A percentile compares a stretch with the other conserved stretches of the same genome.
These are phyloP conservation scores for Oryza coarctata DNA, from an alignment of 176 grass and related monocot species.

Conservation along the genomic window DNA sequence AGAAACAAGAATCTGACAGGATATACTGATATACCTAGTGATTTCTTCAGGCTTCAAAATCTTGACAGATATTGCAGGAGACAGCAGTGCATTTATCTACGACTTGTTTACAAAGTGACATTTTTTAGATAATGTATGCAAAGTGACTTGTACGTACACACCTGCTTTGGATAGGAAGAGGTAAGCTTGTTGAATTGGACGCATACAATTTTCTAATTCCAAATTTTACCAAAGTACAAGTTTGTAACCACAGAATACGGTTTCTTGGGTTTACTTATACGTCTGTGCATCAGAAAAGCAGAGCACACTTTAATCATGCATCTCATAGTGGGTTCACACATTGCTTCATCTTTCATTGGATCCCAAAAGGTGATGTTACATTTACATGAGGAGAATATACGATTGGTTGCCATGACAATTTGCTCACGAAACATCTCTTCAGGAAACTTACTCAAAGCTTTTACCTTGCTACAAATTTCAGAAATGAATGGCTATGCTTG, in stretches of 20 bases:
- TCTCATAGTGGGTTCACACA: conserved; percentile 42
- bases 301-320: conserved; percentile 24
- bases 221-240: not conserved
- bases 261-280: conserved; percentile 29
- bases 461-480: not conserved
- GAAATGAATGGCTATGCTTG: not conserved
- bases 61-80: not conserved
- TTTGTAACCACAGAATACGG: conserved; percentile 17
- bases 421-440: not conserved
- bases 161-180: conserved; percentile 18
- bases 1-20: conserved; percentile 27
- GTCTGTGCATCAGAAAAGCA: conserved; percentile 16
- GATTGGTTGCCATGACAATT: not conserved
- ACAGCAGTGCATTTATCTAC: not conserved
- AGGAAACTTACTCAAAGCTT: not conserved
- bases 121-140: not conserved
- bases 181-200: conserved; percentile 22
- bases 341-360: conserved; percentile 12
- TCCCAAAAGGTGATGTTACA: not conserved
- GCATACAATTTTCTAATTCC: not conserved
- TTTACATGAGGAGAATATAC: conserved; percentile 4
- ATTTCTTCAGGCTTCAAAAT: not conserved
- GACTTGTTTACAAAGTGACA: conserved; percentile 29
- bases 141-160: conserved; percentile 16
- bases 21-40: not conserved